Evolutionary conservation across 768 basidiomycete genomes (phyloP).

Genomic region (Postia placenta): DNA sequence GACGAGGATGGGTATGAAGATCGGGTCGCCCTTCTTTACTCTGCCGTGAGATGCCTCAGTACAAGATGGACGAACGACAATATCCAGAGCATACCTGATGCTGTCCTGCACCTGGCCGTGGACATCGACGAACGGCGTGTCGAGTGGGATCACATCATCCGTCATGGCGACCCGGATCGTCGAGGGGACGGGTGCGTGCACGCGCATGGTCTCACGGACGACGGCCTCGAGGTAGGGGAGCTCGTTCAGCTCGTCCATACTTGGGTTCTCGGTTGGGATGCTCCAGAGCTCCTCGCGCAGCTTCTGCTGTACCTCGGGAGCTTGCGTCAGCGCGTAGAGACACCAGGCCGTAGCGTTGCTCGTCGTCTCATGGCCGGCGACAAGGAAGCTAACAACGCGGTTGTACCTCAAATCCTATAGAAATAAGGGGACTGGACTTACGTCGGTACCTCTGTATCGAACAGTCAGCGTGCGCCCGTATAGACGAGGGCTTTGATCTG

Average conservation of each 20-base stretch:
- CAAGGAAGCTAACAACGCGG: constrained; percentile 10
- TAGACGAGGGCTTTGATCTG: constrained; percentile 1
- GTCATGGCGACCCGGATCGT: constrained; percentile 40
- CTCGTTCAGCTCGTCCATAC: constrained; percentile 61
- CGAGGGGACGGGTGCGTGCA: constrained; percentile 44
- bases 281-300: constrained; percentile 33
- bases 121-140: constrained; percentile 21
- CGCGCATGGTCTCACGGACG: constrained; percentile 51
- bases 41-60: constrained; percentile 2
- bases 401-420: neutral
- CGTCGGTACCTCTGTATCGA: constrained; percentile 17
- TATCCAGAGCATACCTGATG: neutral
- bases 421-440: constrained; percentile 1
- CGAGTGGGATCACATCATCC: constrained; percentile 49
- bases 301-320: constrained; percentile 28
- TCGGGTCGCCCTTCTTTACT: constrained; percentile 23
- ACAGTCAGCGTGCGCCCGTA: neutral
- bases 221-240: constrained; percentile 66
- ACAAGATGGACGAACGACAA: neutral
- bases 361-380: constrained; percentile 38
- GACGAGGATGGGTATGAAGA: constrained; percentile 44
- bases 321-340: constrained; percentile 30
- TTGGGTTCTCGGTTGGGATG: constrained; percentile 39
- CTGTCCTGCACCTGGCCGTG: constrained; percentile 5
- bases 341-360: constrained; percentile 28